A percentile compares a stretch with the other conserved stretches of the same genome.
These are phyloP conservation scores for Spatholobus suberectus DNA, from an alignment of 306 rosid genomes.

Conservation along the genomic window DNA sequence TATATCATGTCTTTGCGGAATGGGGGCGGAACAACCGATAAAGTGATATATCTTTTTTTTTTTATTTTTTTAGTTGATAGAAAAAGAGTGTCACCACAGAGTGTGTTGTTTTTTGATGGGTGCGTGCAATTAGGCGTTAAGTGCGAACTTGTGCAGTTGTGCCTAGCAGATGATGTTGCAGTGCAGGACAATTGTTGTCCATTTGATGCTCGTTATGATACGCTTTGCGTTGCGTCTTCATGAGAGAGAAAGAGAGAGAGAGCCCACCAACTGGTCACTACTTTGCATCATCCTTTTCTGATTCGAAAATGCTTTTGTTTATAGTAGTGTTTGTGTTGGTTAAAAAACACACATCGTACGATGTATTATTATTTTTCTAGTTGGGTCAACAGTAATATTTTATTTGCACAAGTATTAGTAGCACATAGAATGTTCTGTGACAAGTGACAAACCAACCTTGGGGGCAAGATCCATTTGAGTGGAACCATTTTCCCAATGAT, in stretches of 20 bases:
- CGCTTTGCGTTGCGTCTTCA: neutral
- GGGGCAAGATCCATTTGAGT: constrained; percentile 1
- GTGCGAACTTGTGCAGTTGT: constrained; percentile 10
- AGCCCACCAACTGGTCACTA: neutral
- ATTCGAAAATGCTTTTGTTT: constrained; percentile 19
- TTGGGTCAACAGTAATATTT: constrained; percentile 23
- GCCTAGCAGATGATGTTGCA: neutral
- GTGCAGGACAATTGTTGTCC: neutral
- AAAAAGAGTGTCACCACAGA: too few species aligned
- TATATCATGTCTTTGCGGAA: neutral
- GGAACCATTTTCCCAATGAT: neutral
- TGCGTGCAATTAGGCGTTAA: neutral
- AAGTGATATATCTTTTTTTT: constrained; percentile 4
- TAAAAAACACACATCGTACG: neutral
- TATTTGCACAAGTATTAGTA: neutral
- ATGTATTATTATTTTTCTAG: neutral
- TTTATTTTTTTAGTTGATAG: neutral
- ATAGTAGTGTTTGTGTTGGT: neutral
- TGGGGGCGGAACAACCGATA: constrained; percentile 31
- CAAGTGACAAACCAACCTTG: neutral
- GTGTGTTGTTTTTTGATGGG: constrained; percentile 23
- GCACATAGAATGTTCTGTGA: constrained; percentile 15
- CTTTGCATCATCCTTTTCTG: neutral
- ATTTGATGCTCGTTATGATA: neutral
- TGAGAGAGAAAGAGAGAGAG: neutral